A percentile compares a stretch with the other conserved stretches of the same genome.
These are phyloP conservation scores for Phytophthora macrochlamydospora DNA, from an alignment of 352 stramenopile species.

Conservation along the genomic window DNA sequence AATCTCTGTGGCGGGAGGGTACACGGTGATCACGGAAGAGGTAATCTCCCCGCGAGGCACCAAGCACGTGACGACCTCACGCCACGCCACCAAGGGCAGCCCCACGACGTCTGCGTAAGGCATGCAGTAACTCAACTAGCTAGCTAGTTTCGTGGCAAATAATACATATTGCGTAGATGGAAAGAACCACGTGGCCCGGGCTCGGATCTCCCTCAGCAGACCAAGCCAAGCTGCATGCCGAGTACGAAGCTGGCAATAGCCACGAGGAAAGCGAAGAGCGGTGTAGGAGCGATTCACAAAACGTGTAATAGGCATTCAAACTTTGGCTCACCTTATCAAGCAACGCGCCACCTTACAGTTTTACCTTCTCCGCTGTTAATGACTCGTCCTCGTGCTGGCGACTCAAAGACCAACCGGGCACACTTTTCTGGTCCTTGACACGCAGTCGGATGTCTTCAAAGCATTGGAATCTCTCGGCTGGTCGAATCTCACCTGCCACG, in stretches of 20 bases:
- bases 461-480: slow-evolving; percentile 56
- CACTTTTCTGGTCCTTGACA: slow-evolving; percentile 84
- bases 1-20: slow-evolving; percentile 25
- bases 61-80: slow-evolving; percentile 17
- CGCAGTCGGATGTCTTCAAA: slow-evolving; percentile 77
- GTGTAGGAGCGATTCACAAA: slow-evolving; percentile 21
- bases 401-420: slow-evolving; percentile 81
- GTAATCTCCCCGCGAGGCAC: slow-evolving; percentile 24
- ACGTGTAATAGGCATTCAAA: not conserved
- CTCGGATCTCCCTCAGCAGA: slow-evolving; percentile 15
- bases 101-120: slow-evolving; percentile 19
- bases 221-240: slow-evolving; percentile 54
- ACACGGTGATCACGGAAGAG: slow-evolving; percentile 25
- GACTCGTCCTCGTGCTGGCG: slow-evolving; percentile 27
- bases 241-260: slow-evolving; percentile 69
- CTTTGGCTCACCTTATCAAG: slow-evolving; percentile 25
- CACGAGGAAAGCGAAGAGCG: slow-evolving; percentile 28
- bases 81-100: slow-evolving; percentile 14
- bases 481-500: slow-evolving; percentile 37
- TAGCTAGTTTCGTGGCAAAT: slow-evolving; percentile 1
- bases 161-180: not conserved
- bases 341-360: slow-evolving; percentile 38
- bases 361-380: slow-evolving; percentile 31
- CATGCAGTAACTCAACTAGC: not conserved
- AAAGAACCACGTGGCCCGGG: not conserved